Evolutionary conservation across 495 filamentous ascomycete genomes (phyloP).

Genomic region (Penicillium turbatum): DNA sequence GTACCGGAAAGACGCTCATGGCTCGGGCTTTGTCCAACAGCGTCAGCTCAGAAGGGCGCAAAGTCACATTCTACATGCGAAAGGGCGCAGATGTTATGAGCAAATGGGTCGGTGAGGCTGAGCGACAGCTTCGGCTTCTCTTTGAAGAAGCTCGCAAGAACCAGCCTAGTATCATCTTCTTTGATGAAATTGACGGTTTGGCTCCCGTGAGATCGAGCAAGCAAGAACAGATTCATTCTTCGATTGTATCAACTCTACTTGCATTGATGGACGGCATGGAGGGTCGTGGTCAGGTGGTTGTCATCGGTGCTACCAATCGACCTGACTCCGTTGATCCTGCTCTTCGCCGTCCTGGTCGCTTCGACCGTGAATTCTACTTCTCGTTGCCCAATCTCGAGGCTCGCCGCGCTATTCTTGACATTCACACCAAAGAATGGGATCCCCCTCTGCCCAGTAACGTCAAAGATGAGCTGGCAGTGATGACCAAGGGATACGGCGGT

Average conservation of each 20-base stretch:
- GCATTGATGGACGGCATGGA: slow-evolving; percentile 99
- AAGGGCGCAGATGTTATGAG: slow-evolving; percentile 95
- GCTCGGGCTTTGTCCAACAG: slow-evolving; percentile 86
- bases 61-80: slow-evolving; percentile 98
- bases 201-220: slow-evolving; percentile 95
- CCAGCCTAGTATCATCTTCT: slow-evolving; percentile 98
- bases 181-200: slow-evolving; percentile 96
- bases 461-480: slow-evolving; percentile 76
- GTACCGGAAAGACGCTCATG: slow-evolving; percentile 94
- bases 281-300: slow-evolving; percentile 93
- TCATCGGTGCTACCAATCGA: slow-evolving; percentile 95
- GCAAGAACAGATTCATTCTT: slow-evolving; percentile 97
- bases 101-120: slow-evolving; percentile 99
- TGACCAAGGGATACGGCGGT: slow-evolving; percentile 95
- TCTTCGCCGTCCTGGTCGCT: slow-evolving; percentile 92
- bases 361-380: slow-evolving; percentile 98
- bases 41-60: slow-evolving; percentile 73
- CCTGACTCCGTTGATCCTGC: slow-evolving; percentile 98
- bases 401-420: slow-evolving; percentile 81
- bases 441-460: slow-evolving; percentile 67
- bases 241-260: slow-evolving; percentile 90
- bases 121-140: slow-evolving; percentile 83
- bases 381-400: slow-evolving; percentile 77
- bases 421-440: slow-evolving; percentile 93
- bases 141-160: slow-evolving; percentile 95